Evolutionary conservation across 2,329 filamentous ascomycete genomes (phyloP), one percentile per base, ranked within the genome.

Genomic region (Penicillium paneum): DNA sequence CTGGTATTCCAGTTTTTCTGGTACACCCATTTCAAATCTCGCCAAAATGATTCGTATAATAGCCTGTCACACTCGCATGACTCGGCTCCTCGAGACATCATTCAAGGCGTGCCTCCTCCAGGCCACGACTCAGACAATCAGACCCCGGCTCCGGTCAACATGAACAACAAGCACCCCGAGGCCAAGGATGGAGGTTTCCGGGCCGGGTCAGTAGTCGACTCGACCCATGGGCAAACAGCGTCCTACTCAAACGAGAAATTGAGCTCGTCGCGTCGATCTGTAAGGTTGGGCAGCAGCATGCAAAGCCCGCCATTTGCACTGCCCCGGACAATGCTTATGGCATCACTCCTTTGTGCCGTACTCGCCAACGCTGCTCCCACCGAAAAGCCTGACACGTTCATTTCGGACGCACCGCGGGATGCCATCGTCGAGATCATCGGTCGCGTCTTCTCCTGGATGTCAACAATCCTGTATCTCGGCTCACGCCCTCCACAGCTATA

Each of bases 1-100:
- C 73, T 88, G 28, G 83, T 86, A 8, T 73, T 76, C 34, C 85
- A 88, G 71, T 87, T 83, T 74, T 73, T 85, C 35, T 88, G 84
- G 83, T 88, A 88, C 64, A 83, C 83, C 47, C 75, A 81, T 55
- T 66, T 83, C 55, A 78, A 80, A 63, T 76, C 51, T 7, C 52
- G 80, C 51, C 78, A 76, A 43, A 69, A 77, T 52, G 74, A 77
- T 19, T 66, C 60, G 12, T 71, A 71, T 48, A 55, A 62, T 50
- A 63, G 64, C 17, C 54, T 70, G 26, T 59, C 63, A 28, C 60
- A 62, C 45, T 60, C 66, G 42, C 61, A 66, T 45, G 62, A 70
- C 42, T 66, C 69, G 44, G 60, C 66, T 24, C 56, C 55, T 13
- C 62, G 65, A 24, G 64, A 62, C 38, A 54, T 74, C 26, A 67